Base-by-base conservation (phyloP, 176 grass and related monocot species). In the Elymus sibiricus region DNA sequence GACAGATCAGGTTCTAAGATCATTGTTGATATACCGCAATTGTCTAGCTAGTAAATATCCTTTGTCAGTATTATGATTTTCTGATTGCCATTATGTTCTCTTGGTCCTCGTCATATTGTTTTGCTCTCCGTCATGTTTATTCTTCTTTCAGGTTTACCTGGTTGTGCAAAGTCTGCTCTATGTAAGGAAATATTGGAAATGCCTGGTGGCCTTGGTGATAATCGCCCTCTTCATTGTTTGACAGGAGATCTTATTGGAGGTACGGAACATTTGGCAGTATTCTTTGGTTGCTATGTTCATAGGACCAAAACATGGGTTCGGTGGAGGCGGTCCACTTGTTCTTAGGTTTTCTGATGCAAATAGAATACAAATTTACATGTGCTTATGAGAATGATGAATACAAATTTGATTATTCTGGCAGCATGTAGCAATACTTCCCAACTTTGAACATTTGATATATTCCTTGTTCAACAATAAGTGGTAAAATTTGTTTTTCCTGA, bases 161-260 rank as follows among this genome's bases (percentile, higher is more conserved):
- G 95, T 59, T 98, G 95, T 93, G 95, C 95, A 60, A 98, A 98
- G 87, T 95, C 93, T 62, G 91, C 87, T 85, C 67, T 98, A 37
- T 98, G 93, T 84, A 98, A 90, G 64, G 93, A 98, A 90, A 95
- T 98, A 86, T 85, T 98, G 64, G 87, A 85, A 31, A 76, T 14
- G 21, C 89, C 91, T 64, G 92, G 85, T 87, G 87, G 87, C 60
- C 95, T 98, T 77, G 93, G 89, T 74, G 95, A 98, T 86, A 84
- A 93, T 65, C 91, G 95, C 10, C 93, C 93, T 92, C 51, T 98
- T 79, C 89, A 98, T 88, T 92, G 91, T 47, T 66, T 98, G 80
- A 93, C 91, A 91, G 95, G 93, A 43, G 95, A 98, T 76, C 89
- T 93, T 86, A 93, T 91, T 68, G 90, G 92, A 98, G 95, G 95